Evolutionary conservation across 148 eudicot genomes (phyloP).

Genomic region (Silene conica): DNA sequence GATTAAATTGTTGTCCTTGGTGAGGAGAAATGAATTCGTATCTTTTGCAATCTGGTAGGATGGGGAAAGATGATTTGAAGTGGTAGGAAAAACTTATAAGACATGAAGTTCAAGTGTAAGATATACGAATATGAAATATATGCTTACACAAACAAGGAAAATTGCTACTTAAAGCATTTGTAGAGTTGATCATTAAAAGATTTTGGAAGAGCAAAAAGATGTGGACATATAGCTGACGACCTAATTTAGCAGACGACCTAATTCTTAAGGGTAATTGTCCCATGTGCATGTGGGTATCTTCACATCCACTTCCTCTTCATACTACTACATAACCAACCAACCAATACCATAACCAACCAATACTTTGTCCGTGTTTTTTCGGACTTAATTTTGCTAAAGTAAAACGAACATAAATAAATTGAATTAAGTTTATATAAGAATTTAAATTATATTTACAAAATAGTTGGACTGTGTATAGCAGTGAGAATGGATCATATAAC

Average conservation of each 20-base stretch:
- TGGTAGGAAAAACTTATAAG: neutral
- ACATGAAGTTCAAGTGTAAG: conserved; percentile 1
- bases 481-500: too few relatives aligned
- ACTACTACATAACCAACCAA: conserved; percentile 23
- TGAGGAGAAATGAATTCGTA: too few relatives aligned
- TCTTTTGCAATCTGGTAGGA: conserved; percentile 13
- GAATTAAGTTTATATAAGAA: too few relatives aligned
- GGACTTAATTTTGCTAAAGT: too few relatives aligned
- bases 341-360: too few relatives aligned
- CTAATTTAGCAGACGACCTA: conserved; percentile 7
- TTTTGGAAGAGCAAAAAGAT: conserved; percentile 5
- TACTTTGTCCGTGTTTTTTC: too few relatives aligned
- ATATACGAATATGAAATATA: neutral
- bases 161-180: conserved; percentile 1
- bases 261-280: conserved; percentile 21
- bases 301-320: conserved; percentile 18
- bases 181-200: neutral
- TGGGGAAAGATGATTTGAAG: conserved; percentile 15
- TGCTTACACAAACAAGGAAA: conserved; percentile 23
- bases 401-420: too few relatives aligned
- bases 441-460: too few relatives aligned
- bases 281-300: conserved; percentile 28
- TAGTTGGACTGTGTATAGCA: too few relatives aligned
- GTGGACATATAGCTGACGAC: conserved; percentile 28
- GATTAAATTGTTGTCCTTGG: too few relatives aligned